phyloP scores from a whole-genome alignment of 768 basidiomycete species.

The Leccinum olivaceopallidum region DNA sequence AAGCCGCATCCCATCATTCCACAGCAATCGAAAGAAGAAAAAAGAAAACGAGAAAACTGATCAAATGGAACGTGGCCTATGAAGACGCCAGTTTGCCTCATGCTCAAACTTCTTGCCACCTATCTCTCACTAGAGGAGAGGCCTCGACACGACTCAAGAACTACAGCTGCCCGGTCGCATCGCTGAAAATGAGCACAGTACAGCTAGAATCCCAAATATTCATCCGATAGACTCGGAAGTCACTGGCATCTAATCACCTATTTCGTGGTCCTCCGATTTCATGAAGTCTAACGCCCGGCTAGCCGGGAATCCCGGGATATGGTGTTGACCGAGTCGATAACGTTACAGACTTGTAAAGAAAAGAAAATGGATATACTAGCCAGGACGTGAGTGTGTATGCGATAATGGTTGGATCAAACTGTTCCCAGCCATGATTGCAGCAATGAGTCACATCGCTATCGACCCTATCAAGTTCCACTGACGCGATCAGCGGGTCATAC shows the following conservation, averaged over 20 bases:
- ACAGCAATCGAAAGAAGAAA: background rate
- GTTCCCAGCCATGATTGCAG: background rate
- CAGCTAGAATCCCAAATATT: background rate
- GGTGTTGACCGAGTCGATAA: background rate
- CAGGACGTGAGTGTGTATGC: background rate
- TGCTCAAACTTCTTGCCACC: background rate
- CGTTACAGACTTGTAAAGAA: background rate
- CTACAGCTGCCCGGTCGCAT: background rate
- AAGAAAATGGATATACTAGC: background rate
- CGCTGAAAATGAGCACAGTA: background rate
- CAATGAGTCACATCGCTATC: background rate
- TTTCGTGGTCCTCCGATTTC: background rate
- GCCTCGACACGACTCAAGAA: background rate
- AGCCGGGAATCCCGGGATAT: background rate
- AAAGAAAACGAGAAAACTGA: background rate
- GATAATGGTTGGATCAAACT: background rate
- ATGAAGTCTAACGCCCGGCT: background rate
- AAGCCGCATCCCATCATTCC: background rate
- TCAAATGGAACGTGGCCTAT: background rate
- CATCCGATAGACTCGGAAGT: background rate
- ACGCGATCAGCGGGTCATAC: background rate
- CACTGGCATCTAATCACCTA: background rate
- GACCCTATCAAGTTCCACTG: background rate
- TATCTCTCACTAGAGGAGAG: background rate
- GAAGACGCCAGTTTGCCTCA: background rate